These are phyloP conservation scores for Ploettnerulaceae sp. DNA, from an alignment of 2,329 filamentous ascomycete genomes.

Conservation along the genomic window DNA sequence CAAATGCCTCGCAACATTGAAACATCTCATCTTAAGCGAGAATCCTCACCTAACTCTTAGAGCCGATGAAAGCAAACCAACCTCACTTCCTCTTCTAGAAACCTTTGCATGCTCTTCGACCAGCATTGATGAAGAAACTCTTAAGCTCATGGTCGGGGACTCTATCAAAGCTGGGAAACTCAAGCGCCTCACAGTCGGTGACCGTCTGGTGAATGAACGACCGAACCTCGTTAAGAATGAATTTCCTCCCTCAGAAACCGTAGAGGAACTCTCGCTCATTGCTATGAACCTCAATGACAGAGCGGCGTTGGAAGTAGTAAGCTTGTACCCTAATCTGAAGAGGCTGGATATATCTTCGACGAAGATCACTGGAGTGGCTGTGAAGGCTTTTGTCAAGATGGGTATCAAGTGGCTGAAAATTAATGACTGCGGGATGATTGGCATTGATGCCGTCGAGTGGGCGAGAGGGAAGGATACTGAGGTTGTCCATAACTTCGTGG, in stretches of 20 bases:
- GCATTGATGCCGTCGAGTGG: constrained; percentile 33
- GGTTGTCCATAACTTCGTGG: constrained; percentile 15
- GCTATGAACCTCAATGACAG: constrained; percentile 18
- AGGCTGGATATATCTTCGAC: constrained; percentile 28
- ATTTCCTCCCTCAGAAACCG: constrained; percentile 23
- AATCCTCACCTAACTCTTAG: constrained; percentile 15
- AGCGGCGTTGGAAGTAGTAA: constrained; percentile 19
- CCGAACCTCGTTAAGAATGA: constrained; percentile 11
- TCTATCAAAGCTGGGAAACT: constrained; percentile 25
- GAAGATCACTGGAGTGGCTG: constrained; percentile 33
- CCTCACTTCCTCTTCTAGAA: constrained; percentile 27
- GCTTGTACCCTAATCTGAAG: constrained; percentile 27
- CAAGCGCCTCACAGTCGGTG: constrained; percentile 24
- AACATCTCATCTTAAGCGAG: constrained; percentile 23
- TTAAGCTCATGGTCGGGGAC: constrained; percentile 17
- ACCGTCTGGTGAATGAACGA: constrained; percentile 8
- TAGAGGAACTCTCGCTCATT: constrained; percentile 26
- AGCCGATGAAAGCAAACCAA: constrained; percentile 1
- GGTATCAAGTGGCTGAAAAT: constrained; percentile 29
- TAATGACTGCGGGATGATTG: constrained; percentile 25
- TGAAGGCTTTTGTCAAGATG: constrained; percentile 31
- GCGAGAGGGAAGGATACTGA: constrained; percentile 29
- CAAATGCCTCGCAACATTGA: constrained; percentile 26
- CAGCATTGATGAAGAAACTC: constrained; percentile 6
- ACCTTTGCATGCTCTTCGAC: constrained; percentile 25